phyloP scores from a whole-genome alignment of 306 rosid genomes.

The Acacia confusa region DNA sequence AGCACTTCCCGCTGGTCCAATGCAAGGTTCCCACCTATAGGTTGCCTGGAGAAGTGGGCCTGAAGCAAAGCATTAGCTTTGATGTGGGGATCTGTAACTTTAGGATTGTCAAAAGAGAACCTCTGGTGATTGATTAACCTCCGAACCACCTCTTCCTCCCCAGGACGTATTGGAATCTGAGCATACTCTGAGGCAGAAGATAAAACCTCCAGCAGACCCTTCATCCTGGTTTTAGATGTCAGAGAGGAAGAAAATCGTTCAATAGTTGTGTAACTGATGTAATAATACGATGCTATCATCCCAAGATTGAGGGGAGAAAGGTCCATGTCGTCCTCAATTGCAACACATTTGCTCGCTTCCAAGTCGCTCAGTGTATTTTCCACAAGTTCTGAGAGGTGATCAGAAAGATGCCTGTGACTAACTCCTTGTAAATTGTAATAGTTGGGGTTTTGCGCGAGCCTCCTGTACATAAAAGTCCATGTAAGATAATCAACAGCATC shows the following conservation, averaged over 20 bases:
- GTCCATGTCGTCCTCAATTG: slow-evolving; percentile 79
- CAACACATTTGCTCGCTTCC: slow-evolving; percentile 80
- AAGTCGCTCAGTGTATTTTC: slow-evolving; percentile 80
- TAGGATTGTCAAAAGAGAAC: slow-evolving; percentile 78
- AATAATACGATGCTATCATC: slow-evolving; percentile 83
- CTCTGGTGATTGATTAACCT: slow-evolving; percentile 90
- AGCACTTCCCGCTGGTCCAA: slow-evolving; percentile 87
- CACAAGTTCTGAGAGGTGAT: slow-evolving; percentile 88
- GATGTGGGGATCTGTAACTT: slow-evolving; percentile 80
- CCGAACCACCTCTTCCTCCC: slow-evolving; percentile 84
- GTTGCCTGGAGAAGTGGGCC: slow-evolving; percentile 90
- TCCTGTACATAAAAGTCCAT: slow-evolving; percentile 93
- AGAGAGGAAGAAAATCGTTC: slow-evolving; percentile 85
- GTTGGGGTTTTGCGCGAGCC: slow-evolving; percentile 94
- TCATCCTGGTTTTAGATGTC: slow-evolving; percentile 84
- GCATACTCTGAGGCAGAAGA: slow-evolving; percentile 90
- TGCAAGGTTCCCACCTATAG: slow-evolving; percentile 75
- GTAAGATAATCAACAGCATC: slow-evolving; percentile 94
- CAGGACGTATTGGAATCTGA: slow-evolving; percentile 81
- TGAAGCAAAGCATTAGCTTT: slow-evolving; percentile 90
- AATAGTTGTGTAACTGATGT: slow-evolving; percentile 82
- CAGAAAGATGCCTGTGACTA: slow-evolving; percentile 91
- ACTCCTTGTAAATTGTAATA: slow-evolving; percentile 96
- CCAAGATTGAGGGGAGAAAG: slow-evolving; percentile 90
- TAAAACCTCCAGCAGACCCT: slow-evolving; percentile 86